Base-by-base conservation (phyloP, 768 basidiomycete genomes). In the Amanita polypyramis region DNA sequence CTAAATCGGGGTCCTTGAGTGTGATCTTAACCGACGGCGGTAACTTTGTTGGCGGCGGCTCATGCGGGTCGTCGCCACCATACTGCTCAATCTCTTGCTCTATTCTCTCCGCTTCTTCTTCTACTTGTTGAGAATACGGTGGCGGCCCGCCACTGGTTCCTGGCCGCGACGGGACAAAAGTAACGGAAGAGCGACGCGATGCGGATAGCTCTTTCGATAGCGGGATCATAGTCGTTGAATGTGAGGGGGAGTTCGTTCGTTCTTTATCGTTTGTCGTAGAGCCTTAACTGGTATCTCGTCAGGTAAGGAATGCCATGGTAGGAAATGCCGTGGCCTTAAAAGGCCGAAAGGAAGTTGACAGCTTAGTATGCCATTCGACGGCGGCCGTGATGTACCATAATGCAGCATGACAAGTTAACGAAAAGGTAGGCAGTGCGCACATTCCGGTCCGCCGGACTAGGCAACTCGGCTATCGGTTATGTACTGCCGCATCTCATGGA, bases 31-130 rank as follows among this genome's bases (percentile, higher is more conserved):
- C 34, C 15, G 6, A 3, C 8, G 17, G 5, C 2, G 41, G 9
- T 6, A 41, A 17, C 32, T 50, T 45, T 61, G 2, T 27, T 7
- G 56, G 52, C 1, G 53, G 44, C 1, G 62, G 62, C 0, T 63
- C 61, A 1, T 55, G 53, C 1, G 61, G 55, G 32, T 59, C 62
- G 44, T 62, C 62, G 3, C 59, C 64, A n/a, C 62, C 62, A 50
- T 64, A 63, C 47, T 57, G 54, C 23, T 58, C 56, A 2, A 60
- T 51, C 11, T 53, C 46, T 35, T 53, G 47, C 34, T 60, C 56
- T 9, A 42, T 27, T 17, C 21, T 12, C 10, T 42, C 23, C 11
- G 41, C 41, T 17, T 25, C 41, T 29, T 23, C 41, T 14, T 42
- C 41, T 3, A 29, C 41, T 23, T 27, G 25, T 27, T 9, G 41